phyloP scores from a whole-genome alignment of 2,329 filamentous ascomycete genomes.

The Colletotrichum zoysiae region DNA sequence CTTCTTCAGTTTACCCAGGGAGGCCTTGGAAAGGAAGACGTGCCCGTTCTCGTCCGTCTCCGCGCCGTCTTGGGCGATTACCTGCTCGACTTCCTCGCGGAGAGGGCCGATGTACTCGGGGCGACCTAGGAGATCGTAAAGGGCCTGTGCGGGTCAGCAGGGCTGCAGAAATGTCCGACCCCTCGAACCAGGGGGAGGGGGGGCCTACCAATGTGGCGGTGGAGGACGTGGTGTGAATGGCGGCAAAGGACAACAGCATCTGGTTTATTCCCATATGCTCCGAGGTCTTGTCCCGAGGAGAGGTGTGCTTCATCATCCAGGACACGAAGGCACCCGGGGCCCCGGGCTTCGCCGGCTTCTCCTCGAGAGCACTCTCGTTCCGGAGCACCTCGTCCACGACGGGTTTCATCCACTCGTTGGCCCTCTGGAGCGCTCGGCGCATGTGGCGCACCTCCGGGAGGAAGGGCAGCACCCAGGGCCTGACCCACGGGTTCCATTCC shows the following conservation, averaged over 20 bases:
- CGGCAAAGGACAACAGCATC: conserved; percentile 45
- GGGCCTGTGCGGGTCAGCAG: conserved; percentile 43
- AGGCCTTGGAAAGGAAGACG: conserved; percentile 45
- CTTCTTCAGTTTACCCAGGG: conserved; percentile 55
- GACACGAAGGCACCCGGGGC: conserved; percentile 49
- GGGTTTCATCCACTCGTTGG: conserved; percentile 27
- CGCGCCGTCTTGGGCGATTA: conserved; percentile 52
- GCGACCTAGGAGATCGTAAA: conserved; percentile 55
- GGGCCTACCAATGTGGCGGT: conserved; percentile 45
- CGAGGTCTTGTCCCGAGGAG: neutral
- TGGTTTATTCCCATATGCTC: conserved; percentile 27
- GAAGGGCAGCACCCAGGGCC: conserved; percentile 21
- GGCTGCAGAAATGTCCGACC: neutral
- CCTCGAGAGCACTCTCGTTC: neutral
- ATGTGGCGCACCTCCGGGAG: conserved; percentile 28
- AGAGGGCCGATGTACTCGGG: conserved; percentile 56
- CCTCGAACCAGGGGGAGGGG: conserved; percentile 8
- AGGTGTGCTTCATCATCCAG: conserved; percentile 56
- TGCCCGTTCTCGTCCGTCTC: conserved; percentile 9
- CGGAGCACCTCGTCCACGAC: conserved; percentile 24
- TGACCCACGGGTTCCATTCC: conserved; percentile 20
- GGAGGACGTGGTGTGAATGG: conserved; percentile 58
- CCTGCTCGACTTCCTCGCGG: conserved; percentile 56
- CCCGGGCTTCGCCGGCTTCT: conserved; percentile 49
- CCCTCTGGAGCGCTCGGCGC: conserved; percentile 17